Conservation (phyloP, 228 moss, liverwort and hornwort genomes). For the Sphagnum fallax region DNA sequence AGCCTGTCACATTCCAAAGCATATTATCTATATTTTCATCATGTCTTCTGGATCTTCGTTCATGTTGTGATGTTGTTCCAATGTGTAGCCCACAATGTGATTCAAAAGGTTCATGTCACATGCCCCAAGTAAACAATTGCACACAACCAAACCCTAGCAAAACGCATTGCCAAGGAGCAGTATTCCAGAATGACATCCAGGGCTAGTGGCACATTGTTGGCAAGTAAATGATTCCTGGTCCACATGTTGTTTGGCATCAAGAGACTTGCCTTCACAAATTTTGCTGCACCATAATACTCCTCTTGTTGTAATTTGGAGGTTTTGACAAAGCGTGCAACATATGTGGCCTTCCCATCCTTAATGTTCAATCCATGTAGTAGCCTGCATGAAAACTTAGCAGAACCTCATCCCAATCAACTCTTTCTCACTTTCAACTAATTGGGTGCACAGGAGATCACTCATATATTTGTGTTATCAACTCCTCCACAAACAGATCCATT, state of each 20-base stretch:
- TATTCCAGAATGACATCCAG: no score
- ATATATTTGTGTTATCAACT: not conserved
- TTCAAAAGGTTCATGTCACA: no score
- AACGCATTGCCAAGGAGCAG: no score
- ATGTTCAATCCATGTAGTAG: constrained; percentile 71
- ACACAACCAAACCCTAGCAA: no score
- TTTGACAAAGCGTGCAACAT: constrained; percentile 44
- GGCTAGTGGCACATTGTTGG: no score
- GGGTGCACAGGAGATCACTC: not conserved
- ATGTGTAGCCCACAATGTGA: no score
- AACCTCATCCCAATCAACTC: not conserved
- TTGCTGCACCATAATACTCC: constrained; percentile 49
- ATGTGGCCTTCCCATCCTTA: constrained; percentile 50
- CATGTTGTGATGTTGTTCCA: no score
- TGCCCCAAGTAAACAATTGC: no score
- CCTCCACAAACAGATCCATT: no score
- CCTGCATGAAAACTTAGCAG: constrained; percentile 15
- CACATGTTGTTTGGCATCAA: no score
- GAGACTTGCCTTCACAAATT: constrained; percentile 29
- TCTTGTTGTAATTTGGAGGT: constrained; percentile 52
- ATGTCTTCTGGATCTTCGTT: no score
- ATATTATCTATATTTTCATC: not conserved
- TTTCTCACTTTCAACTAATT: not conserved
- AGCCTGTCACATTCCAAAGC: constrained; percentile 17
- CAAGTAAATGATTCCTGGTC: no score